A percentile compares a stretch with the other conserved stretches of the same genome.
These are phyloP conservation scores for Trichoderma gracile DNA, from an alignment of 2,329 filamentous ascomycete genomes.

Conservation along the genomic window DNA sequence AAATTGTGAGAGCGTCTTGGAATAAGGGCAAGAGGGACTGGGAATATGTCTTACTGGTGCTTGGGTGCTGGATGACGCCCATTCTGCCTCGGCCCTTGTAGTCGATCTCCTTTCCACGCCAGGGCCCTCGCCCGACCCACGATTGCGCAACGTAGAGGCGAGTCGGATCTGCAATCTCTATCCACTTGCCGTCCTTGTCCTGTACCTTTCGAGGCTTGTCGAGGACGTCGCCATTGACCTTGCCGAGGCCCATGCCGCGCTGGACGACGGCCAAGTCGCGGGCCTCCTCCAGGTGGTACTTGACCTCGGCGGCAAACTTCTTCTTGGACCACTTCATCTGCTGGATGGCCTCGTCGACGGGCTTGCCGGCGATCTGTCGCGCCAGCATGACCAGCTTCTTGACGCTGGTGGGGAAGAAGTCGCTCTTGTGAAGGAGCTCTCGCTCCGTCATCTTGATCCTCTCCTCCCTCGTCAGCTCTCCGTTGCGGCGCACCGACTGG, in stretches of 20 bases:
- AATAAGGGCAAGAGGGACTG: background rate
- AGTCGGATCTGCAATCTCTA: slow-evolving; percentile 72
- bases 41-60: slow-evolving; percentile 64
- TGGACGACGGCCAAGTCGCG: slow-evolving; percentile 77
- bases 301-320: slow-evolving; percentile 80
- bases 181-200: slow-evolving; percentile 72
- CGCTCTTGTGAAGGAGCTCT: slow-evolving; percentile 59
- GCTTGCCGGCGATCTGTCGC: slow-evolving; percentile 88
- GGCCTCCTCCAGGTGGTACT: slow-evolving; percentile 76
- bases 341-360: slow-evolving; percentile 86
- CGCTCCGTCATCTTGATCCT: slow-evolving; percentile 66
- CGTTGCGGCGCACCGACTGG: slow-evolving; percentile 66
- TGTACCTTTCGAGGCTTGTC: slow-evolving; percentile 56
- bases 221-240: slow-evolving; percentile 44
- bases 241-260: slow-evolving; percentile 79
- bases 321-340: slow-evolving; percentile 98
- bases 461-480: slow-evolving; percentile 57
- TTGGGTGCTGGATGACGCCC: slow-evolving; percentile 67
- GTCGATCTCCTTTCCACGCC: slow-evolving; percentile 58
- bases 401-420: slow-evolving; percentile 76
- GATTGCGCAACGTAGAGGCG: slow-evolving; percentile 88
- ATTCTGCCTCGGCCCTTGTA: slow-evolving; percentile 75
- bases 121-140: slow-evolving; percentile 81
- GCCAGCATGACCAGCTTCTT: slow-evolving; percentile 91
- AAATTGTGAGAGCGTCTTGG: background rate